A percentile compares a stretch with the other conserved stretches of the same genome.
Conservation (phyloP, 1,284 basidiomycete species). For the Polyporus tsugae region DNA sequence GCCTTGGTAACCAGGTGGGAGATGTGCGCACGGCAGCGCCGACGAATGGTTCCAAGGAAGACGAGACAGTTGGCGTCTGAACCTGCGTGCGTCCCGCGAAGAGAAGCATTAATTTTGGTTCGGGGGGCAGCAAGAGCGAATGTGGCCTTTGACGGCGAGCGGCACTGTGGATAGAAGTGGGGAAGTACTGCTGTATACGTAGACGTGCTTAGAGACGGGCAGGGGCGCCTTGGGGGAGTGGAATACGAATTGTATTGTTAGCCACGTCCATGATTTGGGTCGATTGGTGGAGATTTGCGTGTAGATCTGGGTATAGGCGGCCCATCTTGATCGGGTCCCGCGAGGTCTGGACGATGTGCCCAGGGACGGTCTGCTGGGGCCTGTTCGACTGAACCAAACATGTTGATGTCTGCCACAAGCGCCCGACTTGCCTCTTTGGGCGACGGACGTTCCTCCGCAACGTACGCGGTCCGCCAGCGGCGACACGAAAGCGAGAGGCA, state of each 20-base stretch:
- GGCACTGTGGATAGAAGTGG: not conserved
- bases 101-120: not conserved
- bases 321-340: conserved; percentile 30
- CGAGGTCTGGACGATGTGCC: conserved; percentile 25
- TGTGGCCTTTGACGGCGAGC: not conserved
- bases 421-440: conserved; percentile 17
- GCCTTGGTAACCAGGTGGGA: conserved; percentile 28
- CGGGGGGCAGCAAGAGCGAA: not conserved
- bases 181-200: not conserved
- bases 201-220: not conserved
- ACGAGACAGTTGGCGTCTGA: conserved; percentile 25
- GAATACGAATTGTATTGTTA: conserved; percentile 23
- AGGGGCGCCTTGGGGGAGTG: conserved; percentile 1
- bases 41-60: conserved; percentile 16
- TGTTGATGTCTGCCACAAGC: conserved; percentile 6
- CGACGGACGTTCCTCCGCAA: conserved; percentile 18
- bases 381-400: conserved; percentile 9
- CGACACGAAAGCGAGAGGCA: conserved; percentile 2
- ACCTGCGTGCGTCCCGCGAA: conserved; percentile 1
- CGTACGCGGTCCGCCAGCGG: conserved; percentile 9
- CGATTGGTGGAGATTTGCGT: conserved; percentile 30
- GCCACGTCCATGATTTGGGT: conserved; percentile 21
- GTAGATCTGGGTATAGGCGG: conserved; percentile 21
- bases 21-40: conserved; percentile 18
- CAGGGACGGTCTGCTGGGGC: conserved; percentile 16